Base-by-base conservation (phyloP, 305 asterid genomes). In the Vinca major region DNA sequence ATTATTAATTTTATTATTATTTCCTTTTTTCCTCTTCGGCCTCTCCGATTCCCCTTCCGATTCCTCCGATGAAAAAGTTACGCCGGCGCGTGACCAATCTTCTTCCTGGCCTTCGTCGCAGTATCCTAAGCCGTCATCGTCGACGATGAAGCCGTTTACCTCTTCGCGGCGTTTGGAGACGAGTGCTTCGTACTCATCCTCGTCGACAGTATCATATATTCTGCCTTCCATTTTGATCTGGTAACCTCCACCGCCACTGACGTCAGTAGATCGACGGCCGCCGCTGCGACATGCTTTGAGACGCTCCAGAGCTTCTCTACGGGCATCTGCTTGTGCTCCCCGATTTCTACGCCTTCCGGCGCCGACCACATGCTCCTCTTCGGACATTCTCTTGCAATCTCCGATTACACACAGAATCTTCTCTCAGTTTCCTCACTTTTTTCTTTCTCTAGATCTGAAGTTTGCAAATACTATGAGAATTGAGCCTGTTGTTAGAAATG, bases 61-160 rank as follows among this genome's bases (percentile, higher is more conserved):
- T 64, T 83, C 98, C 0, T 88, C 97, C 4, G 95, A 88, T 4
- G 96, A 90, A 12, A 75, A 40, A 5, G 83, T 58, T 20, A 65
- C 85, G 1, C 86, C 96, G 12, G 97, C 81, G 13, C 80, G 71
- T 7, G 95, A 81, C 99, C 97, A 93, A 55, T 93, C 99, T 64
- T 86, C 99, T 58, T 93, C 99, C 83, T 93, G 95, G 45, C 97
- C 99, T 80, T 89, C 96, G 45, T 93, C 97, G 20, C 91, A 93
- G 72, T 93, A 91, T 52, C 99, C 96, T 66, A 89, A 75, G 10
- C 99, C 97, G 63, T 91, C 56, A 74, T 93, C 99, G 39, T 93
- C 99, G 33, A 93, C 85, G 17, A 93, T 93, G 77, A 91, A 91
- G 53, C 85, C 91, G 72, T 79, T 78, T 63, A 65, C 82, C 55